Percentiles rank a stretch among this genome's conserved stretches.
Evolutionary conservation across 78 protist species (phyloP).

Genomic region (Reticulomyxa filosa): DNA sequence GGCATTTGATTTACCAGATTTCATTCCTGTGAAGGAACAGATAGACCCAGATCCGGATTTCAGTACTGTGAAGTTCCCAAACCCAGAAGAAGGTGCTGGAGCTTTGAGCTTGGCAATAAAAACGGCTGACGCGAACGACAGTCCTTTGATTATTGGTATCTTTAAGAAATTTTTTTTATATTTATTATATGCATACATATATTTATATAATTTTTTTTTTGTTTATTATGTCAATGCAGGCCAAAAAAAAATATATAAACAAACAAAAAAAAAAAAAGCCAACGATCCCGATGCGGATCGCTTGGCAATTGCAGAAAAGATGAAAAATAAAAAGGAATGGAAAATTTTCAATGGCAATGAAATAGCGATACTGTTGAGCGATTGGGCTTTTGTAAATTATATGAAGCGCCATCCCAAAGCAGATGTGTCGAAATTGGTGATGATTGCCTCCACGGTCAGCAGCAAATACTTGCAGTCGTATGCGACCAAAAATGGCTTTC

Average conservation of each 20-base stretch:
- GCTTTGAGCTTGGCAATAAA: slow-evolving; percentile 49
- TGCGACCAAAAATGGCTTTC: not conserved
- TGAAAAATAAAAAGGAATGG: slow-evolving; percentile 35
- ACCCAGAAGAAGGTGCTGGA: slow-evolving; percentile 87
- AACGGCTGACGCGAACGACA: no score
- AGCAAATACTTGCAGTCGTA: slow-evolving; percentile 19
- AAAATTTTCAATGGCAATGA: slow-evolving; percentile 85
- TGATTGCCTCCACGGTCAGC: slow-evolving; percentile 71
- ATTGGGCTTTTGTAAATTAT: no score
- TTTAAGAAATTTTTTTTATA: not conserved
- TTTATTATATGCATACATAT: slow-evolving; percentile 3
- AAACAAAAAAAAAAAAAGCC: slow-evolving; percentile 42
- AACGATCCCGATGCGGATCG: slow-evolving; percentile 98
- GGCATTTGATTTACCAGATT: slow-evolving; percentile 25
- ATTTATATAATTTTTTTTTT: no score
- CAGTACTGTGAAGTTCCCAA: slow-evolving; percentile 85
- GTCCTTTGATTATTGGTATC: not conserved
- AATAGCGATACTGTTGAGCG: slow-evolving; percentile 68
- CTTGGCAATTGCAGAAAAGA: slow-evolving; percentile 70
- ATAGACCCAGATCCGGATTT: slow-evolving; percentile 82
- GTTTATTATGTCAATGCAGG: not conserved
- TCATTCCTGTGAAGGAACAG: slow-evolving; percentile 34
- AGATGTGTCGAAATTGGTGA: no score
- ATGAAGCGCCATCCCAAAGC: no score
- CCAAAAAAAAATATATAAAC: not conserved